Base-by-base conservation (phyloP, 2,329 filamentous ascomycete species). In the Calonectria pseudoreteaudii region DNA sequence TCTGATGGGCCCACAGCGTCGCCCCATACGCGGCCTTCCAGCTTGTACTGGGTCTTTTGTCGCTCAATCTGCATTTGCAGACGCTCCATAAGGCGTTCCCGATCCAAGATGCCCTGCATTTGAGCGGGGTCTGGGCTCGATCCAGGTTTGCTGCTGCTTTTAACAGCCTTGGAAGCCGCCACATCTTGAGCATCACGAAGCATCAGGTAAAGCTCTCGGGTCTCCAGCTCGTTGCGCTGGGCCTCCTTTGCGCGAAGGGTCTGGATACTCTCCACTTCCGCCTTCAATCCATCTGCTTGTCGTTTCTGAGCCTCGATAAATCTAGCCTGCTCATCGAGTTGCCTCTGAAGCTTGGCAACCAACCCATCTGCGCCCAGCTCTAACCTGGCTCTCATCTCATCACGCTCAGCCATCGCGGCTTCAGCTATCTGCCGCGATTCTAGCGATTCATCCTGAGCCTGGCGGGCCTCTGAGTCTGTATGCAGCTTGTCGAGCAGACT, bases 141-240 rank as follows among this genome's bases (percentile, higher is more conserved):
- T 49, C 92, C 85, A 58, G 79, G 71, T 77, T 88, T 89, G 70
- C 88, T 86, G 67, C 85, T 87, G 75, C 87, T 87, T 83, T 92
- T 92, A 70, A 86, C 86, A 68, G 95, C 94, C 80, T 95, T 94
- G 4, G 96, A 95, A 30, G 95, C 96, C 58, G 96, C 96, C 77
- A 98, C 95, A 81, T 99, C 96, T 85, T 98, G 96, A 47, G 97
- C 96, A 85, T 99, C 97, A 74, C 96, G 93, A 76, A 99, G 93
- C 97, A 99, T 99, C 71, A 99, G 93, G 84, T 98, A 99, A 28
- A 99, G 87, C 85, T 99, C 97, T 86, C 97, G 91, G 2, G 96
- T 98, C 86, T 99, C 97, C 36, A 99, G 88, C 85, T 99, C 97
- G 81, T 98, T 98, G 67, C 97, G 91, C 85, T 98, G 97, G 44